Evolutionary conservation across 2,329 filamentous ascomycete species (phyloP).

Genomic region (Diatrype stigma): DNA sequence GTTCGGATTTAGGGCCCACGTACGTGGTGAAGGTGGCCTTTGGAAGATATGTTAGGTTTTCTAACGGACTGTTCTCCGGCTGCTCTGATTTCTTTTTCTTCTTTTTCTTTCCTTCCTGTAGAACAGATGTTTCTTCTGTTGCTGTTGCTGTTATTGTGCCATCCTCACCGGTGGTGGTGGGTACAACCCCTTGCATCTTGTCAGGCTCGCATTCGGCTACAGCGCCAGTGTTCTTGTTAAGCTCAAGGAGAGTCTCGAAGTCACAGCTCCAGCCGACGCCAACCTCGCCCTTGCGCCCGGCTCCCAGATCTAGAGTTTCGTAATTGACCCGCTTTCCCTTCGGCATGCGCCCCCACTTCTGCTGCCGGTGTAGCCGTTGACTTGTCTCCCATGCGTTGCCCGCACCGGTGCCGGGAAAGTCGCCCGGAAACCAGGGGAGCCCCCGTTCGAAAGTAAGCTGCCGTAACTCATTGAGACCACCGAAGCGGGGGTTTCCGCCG

Average conservation of each 20-base stretch:
- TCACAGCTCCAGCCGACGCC: conserved; percentile 81
- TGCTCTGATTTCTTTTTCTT: conserved; percentile 1
- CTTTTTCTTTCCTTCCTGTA: background rate
- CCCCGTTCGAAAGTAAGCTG: conserved; percentile 80
- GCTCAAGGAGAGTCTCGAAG: conserved; percentile 65
- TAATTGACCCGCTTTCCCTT: conserved; percentile 78
- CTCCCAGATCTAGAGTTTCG: conserved; percentile 68
- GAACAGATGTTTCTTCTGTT: conserved; percentile 1
- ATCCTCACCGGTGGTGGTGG: conserved; percentile 8
- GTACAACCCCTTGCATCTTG: conserved; percentile 12
- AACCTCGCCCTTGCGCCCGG: conserved; percentile 73
- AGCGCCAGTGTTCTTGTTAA: conserved; percentile 17
- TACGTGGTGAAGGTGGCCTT: conserved; percentile 32
- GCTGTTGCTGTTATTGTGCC: too few species aligned
- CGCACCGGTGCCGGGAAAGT: conserved; percentile 74
- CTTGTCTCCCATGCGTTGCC: conserved; percentile 74
- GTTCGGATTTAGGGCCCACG: conserved; percentile 17
- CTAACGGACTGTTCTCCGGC: conserved; percentile 16
- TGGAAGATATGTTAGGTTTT: conserved; percentile 33
- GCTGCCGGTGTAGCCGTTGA: conserved; percentile 55
- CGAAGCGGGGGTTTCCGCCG: conserved; percentile 77
- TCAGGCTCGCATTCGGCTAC: conserved; percentile 7
- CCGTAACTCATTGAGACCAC: conserved; percentile 72
- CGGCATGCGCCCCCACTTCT: conserved; percentile 70
- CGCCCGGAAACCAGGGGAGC: conserved; percentile 78